Evolutionary conservation across 2,329 filamentous ascomycete species (phyloP).

Genomic region (Fusarium sp.): DNA sequence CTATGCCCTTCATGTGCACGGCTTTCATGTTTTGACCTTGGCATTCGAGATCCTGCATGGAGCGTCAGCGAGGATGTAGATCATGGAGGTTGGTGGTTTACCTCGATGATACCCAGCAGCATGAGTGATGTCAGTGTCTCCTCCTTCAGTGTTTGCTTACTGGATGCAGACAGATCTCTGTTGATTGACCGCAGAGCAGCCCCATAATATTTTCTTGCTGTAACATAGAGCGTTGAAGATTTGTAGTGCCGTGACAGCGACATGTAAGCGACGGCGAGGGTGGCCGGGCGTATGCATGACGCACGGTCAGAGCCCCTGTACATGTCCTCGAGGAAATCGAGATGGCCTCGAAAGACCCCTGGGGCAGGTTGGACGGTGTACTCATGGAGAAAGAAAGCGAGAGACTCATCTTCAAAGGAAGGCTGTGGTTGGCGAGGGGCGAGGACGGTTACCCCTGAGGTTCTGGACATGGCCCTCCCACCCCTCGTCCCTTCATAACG

Average conservation of each 20-base stretch:
- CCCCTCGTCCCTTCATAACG: neutral
- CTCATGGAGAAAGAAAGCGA: constrained; percentile 30
- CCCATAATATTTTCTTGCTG: constrained; percentile 30
- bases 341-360: constrained; percentile 21
- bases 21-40: constrained; percentile 32
- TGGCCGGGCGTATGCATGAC: constrained; percentile 34
- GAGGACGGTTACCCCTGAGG: neutral
- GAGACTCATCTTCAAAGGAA: constrained; percentile 36
- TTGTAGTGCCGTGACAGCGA: constrained; percentile 37
- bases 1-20: constrained; percentile 35
- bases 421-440: constrained; percentile 31
- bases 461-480: neutral
- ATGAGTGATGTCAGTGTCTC: constrained; percentile 33
- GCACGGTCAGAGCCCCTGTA: constrained; percentile 16
- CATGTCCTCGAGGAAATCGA: constrained; percentile 32
- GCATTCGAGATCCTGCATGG: constrained; percentile 34
- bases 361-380: constrained; percentile 25
- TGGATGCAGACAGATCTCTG: constrained; percentile 27
- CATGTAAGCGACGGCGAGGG: constrained; percentile 30
- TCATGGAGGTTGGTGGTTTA: constrained; percentile 1
- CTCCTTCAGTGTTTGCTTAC: constrained; percentile 19
- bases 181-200: constrained; percentile 29
- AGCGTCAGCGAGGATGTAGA: constrained; percentile 11
- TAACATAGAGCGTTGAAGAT: constrained; percentile 33
- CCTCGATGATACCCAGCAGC: constrained; percentile 38